Evolutionary conservation across 2,329 filamentous ascomycete species (phyloP), one percentile per base, ranked within the genome.

Genomic region (Bipolaris bicolor): DNA sequence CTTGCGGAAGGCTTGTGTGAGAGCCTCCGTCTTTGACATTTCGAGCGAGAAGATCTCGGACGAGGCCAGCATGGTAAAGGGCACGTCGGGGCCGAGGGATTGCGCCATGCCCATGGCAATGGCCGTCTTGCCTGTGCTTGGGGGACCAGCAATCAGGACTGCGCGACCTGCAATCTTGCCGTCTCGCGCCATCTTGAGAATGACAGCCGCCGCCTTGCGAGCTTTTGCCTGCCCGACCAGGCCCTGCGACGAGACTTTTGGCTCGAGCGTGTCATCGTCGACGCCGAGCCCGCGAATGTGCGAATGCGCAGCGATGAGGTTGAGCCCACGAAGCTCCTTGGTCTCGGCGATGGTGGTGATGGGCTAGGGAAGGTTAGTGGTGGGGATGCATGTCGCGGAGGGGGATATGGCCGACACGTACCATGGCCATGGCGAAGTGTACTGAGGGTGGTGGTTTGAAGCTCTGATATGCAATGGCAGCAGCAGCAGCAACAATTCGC

Each of bases 101-200:
- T 99, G 95, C 36, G 95, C 90, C 93, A 99, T 97, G 47, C 93
- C 95, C 90, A 97, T 98, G 49, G 95, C 95, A 69, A 99, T 96
- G 46, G 95, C 95, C 0, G 95, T 99, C 82, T 99, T 99, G 72
- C 95, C 95, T 51, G 95, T 99, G 79, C 95, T 94, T 3, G 95
- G 95, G 59, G 95, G 95, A 0, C 95, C 95, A 47, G 95, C 94
- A 71, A 99, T 97, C 68, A 99, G 82, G 31, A 97, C 91, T 33
- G 95, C 95, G 71, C 94, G 88, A 51, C 95, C 95, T 57, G 95
- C 95, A 80, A 99, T 98, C 83, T 97, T 98, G 73, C 94, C 94
- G 74, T 97, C 92, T 81, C 96, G 97, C 70, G 96, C 96, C 95
- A 99, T 99, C 82, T 97, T 92, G 60, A 99, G 81, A 70, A 99